These are phyloP conservation scores for Styphnolobium japonicum DNA, from an alignment of 306 rosid genomes.

Conservation along the genomic window DNA sequence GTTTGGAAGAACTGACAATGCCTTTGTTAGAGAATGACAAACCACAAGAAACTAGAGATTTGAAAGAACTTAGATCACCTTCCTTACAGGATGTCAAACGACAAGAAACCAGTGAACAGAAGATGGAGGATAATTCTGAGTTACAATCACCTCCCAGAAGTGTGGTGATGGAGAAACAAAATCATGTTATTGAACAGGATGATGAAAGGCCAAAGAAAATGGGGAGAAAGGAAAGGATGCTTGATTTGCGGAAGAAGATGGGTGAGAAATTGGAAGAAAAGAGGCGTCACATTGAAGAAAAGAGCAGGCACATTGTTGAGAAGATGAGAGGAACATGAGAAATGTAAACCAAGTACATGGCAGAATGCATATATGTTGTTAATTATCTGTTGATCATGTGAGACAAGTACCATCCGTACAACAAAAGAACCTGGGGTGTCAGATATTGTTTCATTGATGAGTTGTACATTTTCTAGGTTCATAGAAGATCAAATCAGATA, in stretches of 20 bases:
- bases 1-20: constrained; percentile 38
- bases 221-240: constrained; percentile 86
- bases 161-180: constrained; percentile 34
- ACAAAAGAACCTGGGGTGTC: not conserved
- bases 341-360: not conserved
- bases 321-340: constrained; percentile 83
- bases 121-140: constrained; percentile 32
- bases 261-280: constrained; percentile 87
- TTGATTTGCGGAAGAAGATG: constrained; percentile 77
- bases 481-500: too few relatives aligned
- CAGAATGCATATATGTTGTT: constrained; percentile 7
- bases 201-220: constrained; percentile 51
- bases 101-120: constrained; percentile 27
- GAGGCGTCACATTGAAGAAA: constrained; percentile 84
- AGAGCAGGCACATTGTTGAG: constrained; percentile 77
- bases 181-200: constrained; percentile 43
- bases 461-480: not conserved
- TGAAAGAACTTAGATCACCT: constrained; percentile 37
- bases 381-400: not conserved
- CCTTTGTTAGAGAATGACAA: constrained; percentile 51
- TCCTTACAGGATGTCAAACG: constrained; percentile 18
- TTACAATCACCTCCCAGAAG: constrained; percentile 27
- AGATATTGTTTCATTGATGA: constrained; percentile 7
- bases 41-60: constrained; percentile 22
- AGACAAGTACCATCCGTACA: not conserved